These are phyloP conservation scores for Backusella morwellensis DNA, from an alignment of 192 early-diverging fungal genomes.

Conservation along the genomic window DNA sequence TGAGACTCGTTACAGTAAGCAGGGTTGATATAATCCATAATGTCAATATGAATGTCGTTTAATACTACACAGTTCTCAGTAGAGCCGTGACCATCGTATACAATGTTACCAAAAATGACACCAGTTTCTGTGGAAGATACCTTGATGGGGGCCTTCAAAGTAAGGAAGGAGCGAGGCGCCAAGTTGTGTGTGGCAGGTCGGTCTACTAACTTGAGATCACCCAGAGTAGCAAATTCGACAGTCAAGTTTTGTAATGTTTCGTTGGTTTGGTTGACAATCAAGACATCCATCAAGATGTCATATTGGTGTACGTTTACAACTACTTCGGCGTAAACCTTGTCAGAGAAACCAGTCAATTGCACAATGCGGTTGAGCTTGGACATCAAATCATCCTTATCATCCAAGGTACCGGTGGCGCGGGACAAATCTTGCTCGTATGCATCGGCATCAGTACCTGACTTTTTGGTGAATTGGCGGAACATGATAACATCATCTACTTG, in stretches of 20 bases:
- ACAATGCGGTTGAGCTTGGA: constrained; percentile 94
- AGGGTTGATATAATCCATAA: constrained; percentile 99
- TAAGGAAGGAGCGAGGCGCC: constrained; percentile 91
- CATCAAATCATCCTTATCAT: constrained; percentile 72
- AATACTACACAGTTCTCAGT: constrained; percentile 92
- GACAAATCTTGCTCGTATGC: constrained; percentile 90
- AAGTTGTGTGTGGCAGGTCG: constrained; percentile 84
- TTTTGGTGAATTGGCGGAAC: constrained; percentile 86
- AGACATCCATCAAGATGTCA: constrained; percentile 92
- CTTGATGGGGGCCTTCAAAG: constrained; percentile 97
- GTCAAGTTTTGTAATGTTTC: constrained; percentile 95
- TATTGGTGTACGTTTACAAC: constrained; percentile 97
- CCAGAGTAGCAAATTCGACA: constrained; percentile 98
- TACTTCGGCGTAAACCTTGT: constrained; percentile 98
- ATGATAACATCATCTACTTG: constrained; percentile 88
- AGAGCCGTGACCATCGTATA: constrained; percentile 95
- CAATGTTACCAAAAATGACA: constrained; percentile 98
- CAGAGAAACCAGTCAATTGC: constrained; percentile 96
- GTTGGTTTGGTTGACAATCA: constrained; percentile 96
- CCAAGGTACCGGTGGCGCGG: constrained; percentile 76
- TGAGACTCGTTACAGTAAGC: constrained; percentile 86
- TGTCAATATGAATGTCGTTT: constrained; percentile 98
- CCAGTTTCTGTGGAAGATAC: constrained; percentile 98
- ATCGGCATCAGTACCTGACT: constrained; percentile 57
- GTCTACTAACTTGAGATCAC: constrained; percentile 97